Evolutionary conservation across 2,329 filamentous ascomycete species (phyloP).

Genomic region (Colletotrichum cereale): DNA sequence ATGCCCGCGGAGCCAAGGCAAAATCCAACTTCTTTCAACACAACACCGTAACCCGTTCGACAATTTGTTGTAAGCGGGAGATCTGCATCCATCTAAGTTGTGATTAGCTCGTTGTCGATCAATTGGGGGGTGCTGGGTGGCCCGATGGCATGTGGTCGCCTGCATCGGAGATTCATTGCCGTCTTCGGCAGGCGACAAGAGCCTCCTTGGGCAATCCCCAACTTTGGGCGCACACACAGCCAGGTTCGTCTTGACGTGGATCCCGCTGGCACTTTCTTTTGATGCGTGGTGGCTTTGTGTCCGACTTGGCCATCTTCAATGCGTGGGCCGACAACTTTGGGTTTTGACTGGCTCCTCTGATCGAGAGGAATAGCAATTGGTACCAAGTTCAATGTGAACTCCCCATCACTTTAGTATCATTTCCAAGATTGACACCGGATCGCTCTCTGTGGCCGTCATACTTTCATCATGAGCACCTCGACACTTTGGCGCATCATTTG

Average conservation of each 20-base stretch:
- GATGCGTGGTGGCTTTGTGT: slow-evolving; percentile 3
- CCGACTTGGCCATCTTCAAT: neutral
- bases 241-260: neutral
- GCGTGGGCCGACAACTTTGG: neutral
- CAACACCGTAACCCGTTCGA: neutral
- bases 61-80: neutral
- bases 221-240: neutral
- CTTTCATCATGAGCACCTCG: too few species aligned
- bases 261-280: slow-evolving; percentile 11
- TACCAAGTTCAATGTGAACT: accelerated
- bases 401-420: neutral
- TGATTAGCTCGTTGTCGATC: neutral
- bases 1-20: neutral
- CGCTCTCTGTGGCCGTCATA: neutral
- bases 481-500: too few species aligned
- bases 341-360: neutral
- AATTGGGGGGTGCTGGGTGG: neutral
- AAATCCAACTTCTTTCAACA: neutral
- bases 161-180: slow-evolving; percentile 32
- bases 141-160: neutral
- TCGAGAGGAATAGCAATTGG: too few species aligned
- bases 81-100: neutral
- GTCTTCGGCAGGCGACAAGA: slow-evolving; percentile 32
- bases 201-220: neutral
- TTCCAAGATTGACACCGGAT: accelerated